These are phyloP conservation scores for Pinus albicaulis DNA, from an alignment of 75 land plant species.

Conservation along the genomic window DNA sequence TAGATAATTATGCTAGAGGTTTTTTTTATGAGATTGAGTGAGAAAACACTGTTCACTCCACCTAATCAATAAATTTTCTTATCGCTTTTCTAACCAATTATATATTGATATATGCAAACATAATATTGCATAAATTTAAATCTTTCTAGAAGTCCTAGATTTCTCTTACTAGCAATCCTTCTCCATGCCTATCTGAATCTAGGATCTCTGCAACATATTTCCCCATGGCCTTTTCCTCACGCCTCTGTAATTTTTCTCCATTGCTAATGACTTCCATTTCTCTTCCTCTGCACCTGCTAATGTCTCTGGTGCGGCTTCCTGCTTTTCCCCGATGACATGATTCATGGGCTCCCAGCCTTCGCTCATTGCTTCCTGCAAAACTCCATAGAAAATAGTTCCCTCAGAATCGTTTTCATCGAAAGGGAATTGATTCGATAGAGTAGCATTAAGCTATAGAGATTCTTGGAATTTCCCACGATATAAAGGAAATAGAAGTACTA, in stretches of 20 bases:
- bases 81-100: no score
- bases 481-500: not conserved
- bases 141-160: no score
- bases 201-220: constrained; percentile 40
- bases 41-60: no score
- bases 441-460: not conserved
- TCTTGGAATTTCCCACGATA: not conserved
- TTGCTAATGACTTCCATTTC: constrained; percentile 5
- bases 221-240: constrained; percentile 53
- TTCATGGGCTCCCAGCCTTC: constrained; percentile 12
- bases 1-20: no score
- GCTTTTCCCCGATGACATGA: not conserved
- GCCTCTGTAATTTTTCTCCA: constrained; percentile 24
- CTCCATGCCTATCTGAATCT: constrained; percentile 36
- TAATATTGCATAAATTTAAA: no score
- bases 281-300: not conserved
- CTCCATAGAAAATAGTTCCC: constrained; percentile 27
- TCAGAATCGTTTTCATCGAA: constrained; percentile 34
- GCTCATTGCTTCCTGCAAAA: constrained; percentile 17
- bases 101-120: no score
- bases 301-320: not conserved
- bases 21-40: no score
- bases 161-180: no score
- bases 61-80: no score
- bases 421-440: constrained; percentile 5